Base-by-base conservation (phyloP, 176 grass and related monocot genomes). In the Ensete glaucum region DNA sequence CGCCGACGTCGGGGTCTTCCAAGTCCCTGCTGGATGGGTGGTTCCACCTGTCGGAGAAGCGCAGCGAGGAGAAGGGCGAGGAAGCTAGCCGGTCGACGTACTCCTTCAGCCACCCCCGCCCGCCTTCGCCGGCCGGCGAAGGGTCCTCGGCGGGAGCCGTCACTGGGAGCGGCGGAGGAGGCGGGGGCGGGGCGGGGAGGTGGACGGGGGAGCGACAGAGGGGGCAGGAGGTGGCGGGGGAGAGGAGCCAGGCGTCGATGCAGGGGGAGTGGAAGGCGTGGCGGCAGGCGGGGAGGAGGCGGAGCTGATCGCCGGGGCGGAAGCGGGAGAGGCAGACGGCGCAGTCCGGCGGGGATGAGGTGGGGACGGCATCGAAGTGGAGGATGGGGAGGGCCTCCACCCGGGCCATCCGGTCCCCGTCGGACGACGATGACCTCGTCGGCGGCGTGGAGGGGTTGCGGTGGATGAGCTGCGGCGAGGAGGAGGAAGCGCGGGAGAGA, bases 131-230 rank as follows among this genome's bases (percentile, higher is more conserved):
- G n/a, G 3, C 13, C 21, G 64, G 1, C 21, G 27, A 87, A 66
- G 17, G 77, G 67, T 12, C 85, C 85, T 0, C 66, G 72, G 27
- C 51, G 29, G 53, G 77, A 77, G 56, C 59, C 78, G 74, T 84
- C 86, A 11, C 82, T 75, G 24, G 78, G 74, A 59, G 86, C 82
- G 20, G 81, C 82, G 10, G 86, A 77, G 86, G 83, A 81, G 2
- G 78, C 73, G 78, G 82, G 81, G n/a, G 50, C 64, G 53, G 43
- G n/a, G 52, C 17, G 2, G 49, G 23, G 8, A 52, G 57, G 1
- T 20, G 58, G 75, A 8, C 0, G 20, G 53, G 77, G 59, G 83
- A 64, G 77, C 13, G 77, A 49, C 11, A 63, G 34, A 65, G 71
- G 55, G 76, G 5, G 77, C 9, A 17, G 51, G 29, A 1, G 73